Conservation (phyloP, 2,329 filamentous ascomycete species). For the Pseudocercospora cruenta region DNA sequence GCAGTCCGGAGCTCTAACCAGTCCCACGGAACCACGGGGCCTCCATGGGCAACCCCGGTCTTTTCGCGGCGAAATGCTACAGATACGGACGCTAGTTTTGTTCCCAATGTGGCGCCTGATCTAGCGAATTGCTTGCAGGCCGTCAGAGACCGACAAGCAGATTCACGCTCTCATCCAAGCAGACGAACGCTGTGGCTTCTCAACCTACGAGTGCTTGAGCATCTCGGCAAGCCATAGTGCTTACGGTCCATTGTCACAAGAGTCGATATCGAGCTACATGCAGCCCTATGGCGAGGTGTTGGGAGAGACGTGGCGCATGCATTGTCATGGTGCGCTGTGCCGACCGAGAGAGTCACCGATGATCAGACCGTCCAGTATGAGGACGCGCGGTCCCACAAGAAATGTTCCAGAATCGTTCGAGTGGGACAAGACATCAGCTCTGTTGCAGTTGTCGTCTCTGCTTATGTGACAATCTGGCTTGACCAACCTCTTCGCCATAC, state of each 20-base stretch:
- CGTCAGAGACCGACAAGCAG: constrained; percentile 3
- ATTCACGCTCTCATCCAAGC: not conserved
- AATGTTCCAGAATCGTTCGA: not conserved
- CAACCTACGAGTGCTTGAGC: not conserved
- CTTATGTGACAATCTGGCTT: too few relatives aligned
- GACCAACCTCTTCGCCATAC: too few relatives aligned
- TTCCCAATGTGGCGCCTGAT: not conserved
- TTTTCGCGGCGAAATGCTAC: not conserved
- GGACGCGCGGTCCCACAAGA: not conserved
- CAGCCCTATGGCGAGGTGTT: not conserved
- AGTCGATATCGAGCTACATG: not conserved
- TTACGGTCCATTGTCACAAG: not conserved
- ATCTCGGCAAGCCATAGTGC: not conserved
- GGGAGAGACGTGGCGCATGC: not conserved
- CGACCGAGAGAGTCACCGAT: not conserved
- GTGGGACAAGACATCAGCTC: not conserved
- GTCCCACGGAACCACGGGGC: not conserved
- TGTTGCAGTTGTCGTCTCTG: not conserved
- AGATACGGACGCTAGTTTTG: not conserved
- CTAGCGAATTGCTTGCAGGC: not conserved
- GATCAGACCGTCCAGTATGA: not conserved
- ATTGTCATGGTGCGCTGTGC: not conserved
- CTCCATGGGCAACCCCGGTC: not conserved
- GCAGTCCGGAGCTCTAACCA: not conserved
- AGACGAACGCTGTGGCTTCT: not conserved